Evolutionary conservation across 2,329 filamentous ascomycete species (phyloP).

Genomic region (Diaporthe sp.): DNA sequence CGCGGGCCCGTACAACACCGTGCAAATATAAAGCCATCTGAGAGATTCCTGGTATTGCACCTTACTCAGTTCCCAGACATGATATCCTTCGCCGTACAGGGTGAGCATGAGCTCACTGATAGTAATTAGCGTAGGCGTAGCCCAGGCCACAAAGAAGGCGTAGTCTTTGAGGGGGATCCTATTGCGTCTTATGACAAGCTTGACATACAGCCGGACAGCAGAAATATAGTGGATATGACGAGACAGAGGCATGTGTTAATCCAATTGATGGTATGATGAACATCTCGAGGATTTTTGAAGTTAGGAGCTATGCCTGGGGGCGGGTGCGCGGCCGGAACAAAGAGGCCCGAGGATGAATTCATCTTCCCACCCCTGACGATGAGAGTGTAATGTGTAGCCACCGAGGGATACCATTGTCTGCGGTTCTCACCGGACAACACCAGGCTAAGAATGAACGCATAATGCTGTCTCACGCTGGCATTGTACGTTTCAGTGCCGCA

Average conservation of each 20-base stretch:
- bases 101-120: not conserved
- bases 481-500: not conserved
- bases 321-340: constrained; percentile 6
- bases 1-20: constrained; percentile 39
- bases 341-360: not conserved
- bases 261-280: not conserved
- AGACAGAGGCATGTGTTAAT: constrained; percentile 7
- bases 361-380: not conserved
- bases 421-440: not conserved
- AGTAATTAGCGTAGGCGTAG: not conserved
- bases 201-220: not conserved
- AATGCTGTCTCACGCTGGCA: not conserved
- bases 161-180: not conserved
- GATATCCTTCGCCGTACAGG: constrained; percentile 2
- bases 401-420: not conserved
- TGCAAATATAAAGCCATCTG: constrained; percentile 34
- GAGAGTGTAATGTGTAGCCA: not conserved
- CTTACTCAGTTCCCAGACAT: constrained; percentile 1
- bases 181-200: not conserved
- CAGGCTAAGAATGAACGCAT: not conserved
- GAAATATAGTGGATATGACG: not conserved
- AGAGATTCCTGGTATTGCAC: not conserved
- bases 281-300: not conserved
- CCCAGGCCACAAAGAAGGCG: not conserved
- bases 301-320: not conserved